These are phyloP conservation scores for Sporothrix protearum DNA, from an alignment of 2,329 filamentous ascomycete genomes.

Conservation along the genomic window DNA sequence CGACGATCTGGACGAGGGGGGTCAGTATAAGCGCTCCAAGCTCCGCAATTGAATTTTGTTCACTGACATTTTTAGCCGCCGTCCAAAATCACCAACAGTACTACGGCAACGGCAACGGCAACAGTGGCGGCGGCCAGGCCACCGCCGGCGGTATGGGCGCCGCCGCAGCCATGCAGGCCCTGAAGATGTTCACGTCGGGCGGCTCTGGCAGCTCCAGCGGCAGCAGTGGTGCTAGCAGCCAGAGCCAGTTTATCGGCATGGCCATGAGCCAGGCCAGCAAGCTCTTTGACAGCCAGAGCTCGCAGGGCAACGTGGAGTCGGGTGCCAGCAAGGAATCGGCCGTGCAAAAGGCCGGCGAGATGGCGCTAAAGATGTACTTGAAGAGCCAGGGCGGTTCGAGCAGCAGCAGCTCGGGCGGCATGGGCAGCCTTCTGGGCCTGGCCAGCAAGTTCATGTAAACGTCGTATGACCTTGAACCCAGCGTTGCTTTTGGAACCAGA, in stretches of 20 bases:
- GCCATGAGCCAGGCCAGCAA: slow-evolving; percentile 87
- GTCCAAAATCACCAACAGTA: slow-evolving; percentile 72
- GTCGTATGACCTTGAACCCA: neutral
- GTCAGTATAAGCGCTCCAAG: slow-evolving; percentile 34
- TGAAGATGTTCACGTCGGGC: slow-evolving; percentile 66
- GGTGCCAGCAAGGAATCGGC: slow-evolving; percentile 75
- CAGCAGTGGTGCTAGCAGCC: slow-evolving; percentile 51
- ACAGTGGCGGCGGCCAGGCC: slow-evolving; percentile 41
- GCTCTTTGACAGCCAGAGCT: slow-evolving; percentile 59
- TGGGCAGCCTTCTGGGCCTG: slow-evolving; percentile 42
- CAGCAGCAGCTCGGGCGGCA: slow-evolving; percentile 47
- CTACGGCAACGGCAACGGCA: slow-evolving; percentile 51
- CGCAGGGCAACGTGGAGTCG: slow-evolving; percentile 51
- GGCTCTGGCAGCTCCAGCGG: slow-evolving; percentile 43
- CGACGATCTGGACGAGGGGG: slow-evolving; percentile 50
- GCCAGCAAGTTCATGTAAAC: slow-evolving; percentile 47
- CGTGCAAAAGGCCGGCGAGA: slow-evolving; percentile 74
- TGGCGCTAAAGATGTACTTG: slow-evolving; percentile 87
- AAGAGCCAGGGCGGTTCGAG: slow-evolving; percentile 63
- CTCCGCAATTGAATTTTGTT: neutral
- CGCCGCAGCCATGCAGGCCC: slow-evolving; percentile 75
- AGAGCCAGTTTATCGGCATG: slow-evolving; percentile 78
- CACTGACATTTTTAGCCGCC: slow-evolving; percentile 38
- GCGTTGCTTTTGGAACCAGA: neutral
- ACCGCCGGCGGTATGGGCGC: slow-evolving; percentile 58